Percentiles rank a stretch among this genome's conserved stretches.
Conservation (phyloP, 2,329 filamentous ascomycete genomes). For the Colletotrichum godetiae region DNA sequence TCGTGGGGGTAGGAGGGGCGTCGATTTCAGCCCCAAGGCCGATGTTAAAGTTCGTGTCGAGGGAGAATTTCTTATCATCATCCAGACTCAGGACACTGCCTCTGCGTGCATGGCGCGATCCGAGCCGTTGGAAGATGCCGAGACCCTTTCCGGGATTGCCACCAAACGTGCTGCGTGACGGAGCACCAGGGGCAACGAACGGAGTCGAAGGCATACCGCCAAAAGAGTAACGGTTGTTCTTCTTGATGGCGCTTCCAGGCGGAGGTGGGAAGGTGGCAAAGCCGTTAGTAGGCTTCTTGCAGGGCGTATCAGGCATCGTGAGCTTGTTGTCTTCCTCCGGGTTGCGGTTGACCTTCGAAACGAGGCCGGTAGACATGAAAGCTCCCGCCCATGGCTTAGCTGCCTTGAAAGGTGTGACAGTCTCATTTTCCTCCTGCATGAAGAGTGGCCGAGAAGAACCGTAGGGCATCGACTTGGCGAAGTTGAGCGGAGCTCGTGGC, state of each 20-base stretch:
- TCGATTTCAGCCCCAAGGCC: constrained; percentile 65
- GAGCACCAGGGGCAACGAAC: constrained; percentile 71
- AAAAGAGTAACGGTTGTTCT: constrained; percentile 79
- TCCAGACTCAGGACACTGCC: constrained; percentile 86
- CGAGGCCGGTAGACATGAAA: constrained; percentile 93
- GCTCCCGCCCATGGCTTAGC: constrained; percentile 83
- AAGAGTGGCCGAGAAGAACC: constrained; percentile 54
- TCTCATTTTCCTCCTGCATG: constrained; percentile 33
- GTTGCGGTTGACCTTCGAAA: constrained; percentile 93
- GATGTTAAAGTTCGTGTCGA: constrained; percentile 49
- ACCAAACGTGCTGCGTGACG: constrained; percentile 59
- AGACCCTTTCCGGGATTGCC: constrained; percentile 69
- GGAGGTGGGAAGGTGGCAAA: constrained; percentile 74
- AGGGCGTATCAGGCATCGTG: constrained; percentile 92
- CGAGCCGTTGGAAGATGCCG: constrained; percentile 73
- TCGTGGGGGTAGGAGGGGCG: constrained; percentile 94
- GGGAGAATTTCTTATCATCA: constrained; percentile 74
- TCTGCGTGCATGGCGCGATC: constrained; percentile 57
- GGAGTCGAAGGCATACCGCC: constrained; percentile 81
- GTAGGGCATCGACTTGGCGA: constrained; percentile 81
- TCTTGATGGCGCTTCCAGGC: constrained; percentile 70
- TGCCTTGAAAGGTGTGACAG: constrained; percentile 68
- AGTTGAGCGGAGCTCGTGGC: constrained; percentile 63
- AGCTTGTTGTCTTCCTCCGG: constrained; percentile 75
- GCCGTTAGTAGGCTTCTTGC: constrained; percentile 83